A percentile compares a stretch with the other conserved stretches of the same genome.
Conservation (phyloP, 2,329 filamentous ascomycete species). For the Paecilomyces variotii region DNA sequence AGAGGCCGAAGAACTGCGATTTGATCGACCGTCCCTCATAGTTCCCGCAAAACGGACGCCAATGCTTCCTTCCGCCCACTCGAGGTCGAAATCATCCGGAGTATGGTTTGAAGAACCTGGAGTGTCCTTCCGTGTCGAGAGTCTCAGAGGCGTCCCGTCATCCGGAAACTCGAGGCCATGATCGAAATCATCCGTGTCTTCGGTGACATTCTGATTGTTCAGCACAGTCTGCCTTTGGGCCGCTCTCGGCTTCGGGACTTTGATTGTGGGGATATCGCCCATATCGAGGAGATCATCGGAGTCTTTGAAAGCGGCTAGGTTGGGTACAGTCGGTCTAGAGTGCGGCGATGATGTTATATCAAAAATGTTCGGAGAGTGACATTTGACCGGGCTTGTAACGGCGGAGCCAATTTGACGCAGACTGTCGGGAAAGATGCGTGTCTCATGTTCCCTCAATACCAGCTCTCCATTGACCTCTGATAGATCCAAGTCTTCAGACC, state of each 20-base stretch:
- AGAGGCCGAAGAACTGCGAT: conserved; percentile 78
- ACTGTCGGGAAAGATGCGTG: conserved; percentile 57
- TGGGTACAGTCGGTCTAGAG: conserved; percentile 46
- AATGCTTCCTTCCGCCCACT: conserved; percentile 90
- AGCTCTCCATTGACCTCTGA: conserved; percentile 50
- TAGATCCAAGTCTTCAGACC: conserved; percentile 70
- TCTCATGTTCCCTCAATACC: conserved; percentile 57
- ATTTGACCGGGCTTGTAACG: conserved; percentile 31
- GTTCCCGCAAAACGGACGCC: conserved; percentile 87
- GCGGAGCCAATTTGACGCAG: conserved; percentile 57
- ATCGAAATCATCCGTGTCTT: conserved; percentile 60
- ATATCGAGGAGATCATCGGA: conserved; percentile 54
- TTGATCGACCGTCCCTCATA: conserved; percentile 66
- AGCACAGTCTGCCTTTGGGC: not conserved
- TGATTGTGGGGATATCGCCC: conserved; percentile 60
- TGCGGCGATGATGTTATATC: conserved; percentile 38
- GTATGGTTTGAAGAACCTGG: conserved; percentile 55
- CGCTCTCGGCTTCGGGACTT: conserved; percentile 51
- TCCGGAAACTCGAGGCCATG: conserved; percentile 63
- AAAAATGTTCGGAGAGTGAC: conserved; percentile 15
- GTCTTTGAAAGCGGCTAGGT: conserved; percentile 58
- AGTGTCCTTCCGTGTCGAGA: conserved; percentile 53
- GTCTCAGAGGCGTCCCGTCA: conserved; percentile 53
- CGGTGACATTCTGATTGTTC: conserved; percentile 10
- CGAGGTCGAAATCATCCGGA: conserved; percentile 66